Conservation (phyloP, 148 eudicot species). For the Camellia sinensis region DNA sequence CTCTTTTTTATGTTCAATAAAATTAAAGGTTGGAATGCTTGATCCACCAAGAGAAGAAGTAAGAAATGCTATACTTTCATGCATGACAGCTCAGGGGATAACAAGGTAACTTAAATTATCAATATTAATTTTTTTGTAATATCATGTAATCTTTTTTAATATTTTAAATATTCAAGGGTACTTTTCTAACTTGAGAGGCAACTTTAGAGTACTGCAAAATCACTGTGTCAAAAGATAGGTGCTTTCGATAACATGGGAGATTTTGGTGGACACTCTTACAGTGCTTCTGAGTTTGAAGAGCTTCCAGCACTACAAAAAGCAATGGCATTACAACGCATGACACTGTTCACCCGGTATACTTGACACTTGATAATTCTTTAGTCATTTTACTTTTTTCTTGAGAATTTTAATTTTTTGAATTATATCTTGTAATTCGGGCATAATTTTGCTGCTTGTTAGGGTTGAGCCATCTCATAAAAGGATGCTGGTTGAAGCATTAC, state of each 20-base stretch:
- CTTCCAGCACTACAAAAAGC: constrained; percentile 87
- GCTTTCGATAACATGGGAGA: constrained; percentile 89
- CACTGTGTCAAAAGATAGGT: constrained; percentile 85
- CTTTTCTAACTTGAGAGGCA: constrained; percentile 22
- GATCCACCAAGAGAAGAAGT: constrained; percentile 99
- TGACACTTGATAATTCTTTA: neutral
- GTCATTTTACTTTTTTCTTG: neutral
- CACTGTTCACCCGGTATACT: constrained; percentile 74
- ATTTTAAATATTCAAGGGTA: neutral
- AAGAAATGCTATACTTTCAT: constrained; percentile 76
- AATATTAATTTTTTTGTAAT: neutral
- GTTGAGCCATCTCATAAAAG: constrained; percentile 99
- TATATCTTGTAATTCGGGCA: neutral
- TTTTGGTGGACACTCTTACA: constrained; percentile 74
- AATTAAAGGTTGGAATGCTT: constrained; percentile 91
- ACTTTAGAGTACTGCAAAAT: constrained; percentile 84
- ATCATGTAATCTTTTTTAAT: neutral
- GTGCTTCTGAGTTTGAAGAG: constrained; percentile 98
- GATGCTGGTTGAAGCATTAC: constrained; percentile 97
- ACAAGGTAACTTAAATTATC: constrained; percentile 57
- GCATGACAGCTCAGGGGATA: constrained; percentile 99
- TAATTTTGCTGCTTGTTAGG: constrained; percentile 38
- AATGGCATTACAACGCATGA: constrained; percentile 87
- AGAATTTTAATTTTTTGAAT: neutral
- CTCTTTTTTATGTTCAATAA: neutral